A percentile compares a stretch with the other conserved stretches of the same genome.
phyloP scores from a whole-genome alignment of 352 stramenopile genomes.

The Phytophthora parvispora region DNA sequence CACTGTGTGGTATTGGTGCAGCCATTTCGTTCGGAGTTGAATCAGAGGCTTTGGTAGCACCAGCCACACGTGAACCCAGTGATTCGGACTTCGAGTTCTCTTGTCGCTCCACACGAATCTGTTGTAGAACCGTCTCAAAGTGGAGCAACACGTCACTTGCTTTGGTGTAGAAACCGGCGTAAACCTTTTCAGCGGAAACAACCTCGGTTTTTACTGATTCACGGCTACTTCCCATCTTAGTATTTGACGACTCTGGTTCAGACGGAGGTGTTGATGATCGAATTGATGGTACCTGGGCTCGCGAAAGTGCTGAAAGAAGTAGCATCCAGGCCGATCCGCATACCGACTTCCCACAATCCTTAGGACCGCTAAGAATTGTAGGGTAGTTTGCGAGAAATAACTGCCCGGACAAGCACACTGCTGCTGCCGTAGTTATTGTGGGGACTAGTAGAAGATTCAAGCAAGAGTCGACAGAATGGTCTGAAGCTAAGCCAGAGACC shows the following conservation, averaged over 20 bases:
- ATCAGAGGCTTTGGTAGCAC: background rate
- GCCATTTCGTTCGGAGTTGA: background rate
- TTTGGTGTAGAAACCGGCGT: slow-evolving; percentile 24
- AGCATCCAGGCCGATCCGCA: slow-evolving; percentile 40
- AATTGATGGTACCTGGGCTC: background rate
- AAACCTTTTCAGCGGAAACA: slow-evolving; percentile 6
- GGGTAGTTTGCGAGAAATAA: slow-evolving; percentile 53
- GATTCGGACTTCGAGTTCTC: background rate
- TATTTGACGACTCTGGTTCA: background rate
- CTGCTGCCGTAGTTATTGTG: slow-evolving; percentile 42
- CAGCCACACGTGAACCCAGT: background rate
- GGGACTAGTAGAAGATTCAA: slow-evolving; percentile 34
- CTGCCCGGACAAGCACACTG: slow-evolving; percentile 58
- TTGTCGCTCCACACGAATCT: slow-evolving; percentile 17
- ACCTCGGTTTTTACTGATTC: slow-evolving; percentile 2
- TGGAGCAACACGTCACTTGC: slow-evolving; percentile 25
- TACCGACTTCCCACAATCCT: slow-evolving; percentile 63
- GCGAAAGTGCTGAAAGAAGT: slow-evolving; percentile 28
- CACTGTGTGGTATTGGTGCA: background rate
- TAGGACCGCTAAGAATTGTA: slow-evolving; percentile 45
- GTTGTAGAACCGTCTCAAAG: slow-evolving; percentile 29
- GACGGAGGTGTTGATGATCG: background rate
- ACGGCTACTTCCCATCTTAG: background rate
- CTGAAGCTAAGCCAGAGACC: background rate
- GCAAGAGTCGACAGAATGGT: background rate